A percentile compares a stretch with the other conserved stretches of the same genome.
These are phyloP conservation scores for Amyloporia xantha DNA, from an alignment of 768 basidiomycete species.

Conservation along the genomic window DNA sequence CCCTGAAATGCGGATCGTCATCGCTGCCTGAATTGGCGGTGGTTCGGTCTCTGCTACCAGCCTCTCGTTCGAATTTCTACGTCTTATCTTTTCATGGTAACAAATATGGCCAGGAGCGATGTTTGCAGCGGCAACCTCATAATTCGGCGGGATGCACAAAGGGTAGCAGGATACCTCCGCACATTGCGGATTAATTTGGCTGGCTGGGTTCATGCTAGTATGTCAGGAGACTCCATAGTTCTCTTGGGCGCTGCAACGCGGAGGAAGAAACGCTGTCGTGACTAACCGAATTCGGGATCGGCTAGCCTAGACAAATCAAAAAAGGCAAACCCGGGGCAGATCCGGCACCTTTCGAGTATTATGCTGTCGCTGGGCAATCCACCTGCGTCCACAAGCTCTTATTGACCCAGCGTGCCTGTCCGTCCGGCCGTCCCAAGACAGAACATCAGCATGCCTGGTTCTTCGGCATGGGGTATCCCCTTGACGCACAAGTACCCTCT, in stretches of 20 bases:
- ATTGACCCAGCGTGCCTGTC: conserved; percentile 32
- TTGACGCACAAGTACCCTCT: not conserved
- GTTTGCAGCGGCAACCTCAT: no score
- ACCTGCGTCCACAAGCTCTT: conserved; percentile 39
- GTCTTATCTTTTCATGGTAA: no score
- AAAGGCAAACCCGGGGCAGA: conserved; percentile 34
- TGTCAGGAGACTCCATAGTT: conserved; percentile 1
- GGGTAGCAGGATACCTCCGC: no score
- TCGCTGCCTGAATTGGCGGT: not conserved
- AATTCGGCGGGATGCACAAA: no score
- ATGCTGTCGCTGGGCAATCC: conserved; percentile 38
- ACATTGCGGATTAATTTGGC: not conserved
- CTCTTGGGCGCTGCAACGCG: not conserved
- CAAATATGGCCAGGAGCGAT: no score
- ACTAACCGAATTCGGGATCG: conserved; percentile 45
- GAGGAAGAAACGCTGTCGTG: conserved; percentile 1
- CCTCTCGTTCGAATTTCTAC: no score
- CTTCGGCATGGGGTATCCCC: not conserved
- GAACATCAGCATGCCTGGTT: conserved; percentile 1
- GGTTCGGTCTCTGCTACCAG: not conserved
- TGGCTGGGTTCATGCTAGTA: not conserved
- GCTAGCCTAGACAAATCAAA: conserved; percentile 42
- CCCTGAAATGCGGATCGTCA: not conserved
- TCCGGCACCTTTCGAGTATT: conserved; percentile 27
- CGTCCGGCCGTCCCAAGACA: conserved; percentile 1